phyloP scores from a whole-genome alignment of 768 basidiomycete species.

The Tylopilus rubrobrunneus region DNA sequence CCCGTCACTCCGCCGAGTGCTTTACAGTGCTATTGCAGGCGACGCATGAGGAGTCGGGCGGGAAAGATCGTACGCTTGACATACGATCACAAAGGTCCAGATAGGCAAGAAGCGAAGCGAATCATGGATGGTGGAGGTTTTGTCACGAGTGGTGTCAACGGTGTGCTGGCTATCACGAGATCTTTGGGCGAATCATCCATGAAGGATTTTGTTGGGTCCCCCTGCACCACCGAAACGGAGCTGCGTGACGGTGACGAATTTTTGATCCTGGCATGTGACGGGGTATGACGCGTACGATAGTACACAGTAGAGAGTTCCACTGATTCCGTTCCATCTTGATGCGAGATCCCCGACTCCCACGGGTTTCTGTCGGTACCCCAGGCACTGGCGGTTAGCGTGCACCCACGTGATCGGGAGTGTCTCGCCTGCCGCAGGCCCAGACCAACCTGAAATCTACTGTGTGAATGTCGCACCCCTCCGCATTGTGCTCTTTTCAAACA shows the following conservation, averaged over 20 bases:
- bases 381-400: too few species aligned
- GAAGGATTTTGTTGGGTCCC: constrained; percentile 98
- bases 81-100: constrained; percentile 98
- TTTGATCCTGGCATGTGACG: constrained; percentile 94
- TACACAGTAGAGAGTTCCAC: too few species aligned
- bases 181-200: constrained; percentile 96
- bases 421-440: too few species aligned
- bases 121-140: constrained; percentile 98
- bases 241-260: constrained; percentile 91
- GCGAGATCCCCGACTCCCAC: constrained; percentile 75
- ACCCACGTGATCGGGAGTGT: too few species aligned
- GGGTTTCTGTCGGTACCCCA: too few species aligned
- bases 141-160: constrained; percentile 98
- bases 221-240: constrained; percentile 97
- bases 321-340: constrained; percentile 26
- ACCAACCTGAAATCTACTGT: too few species aligned
- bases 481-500: too few species aligned
- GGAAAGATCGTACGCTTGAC: constrained; percentile 83
- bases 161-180: constrained; percentile 93
- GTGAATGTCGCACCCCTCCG: too few species aligned
- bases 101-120: constrained; percentile 95
- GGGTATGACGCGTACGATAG: constrained; percentile 36
- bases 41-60: constrained; percentile 86
- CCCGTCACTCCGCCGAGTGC: constrained; percentile 57
- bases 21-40: constrained; percentile 96